Percentiles rank a stretch among this genome's conserved stretches.
Evolutionary conservation across 2,329 filamentous ascomycete species (phyloP).

Genomic region (Epichloe gansuensis): DNA sequence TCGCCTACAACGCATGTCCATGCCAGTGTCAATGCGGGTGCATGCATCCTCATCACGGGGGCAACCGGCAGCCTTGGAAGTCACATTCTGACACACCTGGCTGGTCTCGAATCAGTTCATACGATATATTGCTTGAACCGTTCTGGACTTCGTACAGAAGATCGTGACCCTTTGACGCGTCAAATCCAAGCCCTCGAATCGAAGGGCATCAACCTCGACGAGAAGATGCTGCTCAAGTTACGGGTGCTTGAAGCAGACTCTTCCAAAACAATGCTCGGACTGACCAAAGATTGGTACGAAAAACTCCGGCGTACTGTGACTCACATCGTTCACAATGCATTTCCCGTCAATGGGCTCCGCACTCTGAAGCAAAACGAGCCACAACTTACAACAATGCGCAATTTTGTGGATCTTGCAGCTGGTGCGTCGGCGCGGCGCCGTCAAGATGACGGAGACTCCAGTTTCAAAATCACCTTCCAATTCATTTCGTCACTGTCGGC

Average conservation of each 20-base stretch:
- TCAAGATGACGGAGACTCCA: not conserved
- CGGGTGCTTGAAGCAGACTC: slow-evolving; percentile 2
- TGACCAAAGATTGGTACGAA: slow-evolving; percentile 19
- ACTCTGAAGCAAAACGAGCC: slow-evolving; percentile 26
- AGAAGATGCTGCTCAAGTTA: not conserved
- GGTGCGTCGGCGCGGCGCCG: slow-evolving; percentile 14
- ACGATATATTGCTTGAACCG: slow-evolving; percentile 31
- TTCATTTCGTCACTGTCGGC: slow-evolving; percentile 29
- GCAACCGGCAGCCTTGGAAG: slow-evolving; percentile 25
- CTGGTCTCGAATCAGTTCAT: slow-evolving; percentile 14
- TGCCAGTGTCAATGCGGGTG: not conserved
- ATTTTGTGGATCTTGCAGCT: slow-evolving; percentile 32
- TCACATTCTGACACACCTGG: slow-evolving; percentile 21
- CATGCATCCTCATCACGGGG: slow-evolving; percentile 24
- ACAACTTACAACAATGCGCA: slow-evolving; percentile 32
- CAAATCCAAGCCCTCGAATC: slow-evolving; percentile 1
- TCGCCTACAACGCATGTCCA: not conserved
- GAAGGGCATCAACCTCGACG: slow-evolving; percentile 1
- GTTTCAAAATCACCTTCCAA: slow-evolving; percentile 21
- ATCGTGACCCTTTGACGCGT: not conserved
- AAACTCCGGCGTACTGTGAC: slow-evolving; percentile 27
- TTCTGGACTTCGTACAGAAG: slow-evolving; percentile 12
- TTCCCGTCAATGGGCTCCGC: slow-evolving; percentile 29
- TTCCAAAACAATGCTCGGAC: slow-evolving; percentile 13
- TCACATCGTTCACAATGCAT: slow-evolving; percentile 38